Percentiles rank a stretch among this genome's conserved stretches.
Evolutionary conservation across 176 grass and related monocot genomes (phyloP).

Genomic region (Oryza brachyantha): DNA sequence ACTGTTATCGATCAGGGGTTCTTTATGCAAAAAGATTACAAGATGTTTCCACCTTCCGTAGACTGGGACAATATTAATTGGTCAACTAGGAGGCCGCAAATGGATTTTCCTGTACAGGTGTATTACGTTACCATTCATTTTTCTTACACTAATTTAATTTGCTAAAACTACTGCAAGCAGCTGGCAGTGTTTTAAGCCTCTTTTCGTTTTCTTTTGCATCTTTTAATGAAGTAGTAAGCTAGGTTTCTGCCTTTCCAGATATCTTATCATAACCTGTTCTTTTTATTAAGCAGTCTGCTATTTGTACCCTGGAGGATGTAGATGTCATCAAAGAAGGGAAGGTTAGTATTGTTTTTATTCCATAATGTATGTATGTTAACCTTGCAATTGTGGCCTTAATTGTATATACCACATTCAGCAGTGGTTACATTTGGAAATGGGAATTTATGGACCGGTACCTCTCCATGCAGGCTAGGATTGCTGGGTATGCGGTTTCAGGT

Average conservation of each 20-base stretch:
- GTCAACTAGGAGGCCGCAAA: conserved; percentile 78
- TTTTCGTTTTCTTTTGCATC: not conserved
- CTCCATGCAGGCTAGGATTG: conserved; percentile 54
- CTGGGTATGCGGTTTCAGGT: conserved; percentile 84
- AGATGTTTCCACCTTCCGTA: conserved; percentile 89
- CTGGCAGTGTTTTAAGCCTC: not conserved
- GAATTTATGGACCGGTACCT: not conserved
- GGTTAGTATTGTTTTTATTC: conserved; percentile 38
- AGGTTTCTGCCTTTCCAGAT: not conserved
- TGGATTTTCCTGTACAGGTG: conserved; percentile 97
- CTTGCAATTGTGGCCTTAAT: not conserved
- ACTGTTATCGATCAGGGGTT: conserved; percentile 55
- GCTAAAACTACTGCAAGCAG: not conserved
- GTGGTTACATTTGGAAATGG: not conserved
- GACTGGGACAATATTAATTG: conserved; percentile 91
- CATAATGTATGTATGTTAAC: not conserved
- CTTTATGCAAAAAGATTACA: conserved; percentile 92
- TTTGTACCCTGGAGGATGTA: conserved; percentile 84
- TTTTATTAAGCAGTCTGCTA: conserved; percentile 67
- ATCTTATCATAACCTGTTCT: conserved; percentile 19
- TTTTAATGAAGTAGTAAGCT: not conserved
- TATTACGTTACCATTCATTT: not conserved
- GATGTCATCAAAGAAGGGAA: conserved; percentile 63
- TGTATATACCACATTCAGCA: not conserved
- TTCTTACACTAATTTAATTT: conserved; percentile 15